Base-by-base conservation (phyloP, 2,329 filamentous ascomycete species). In the Xylaria arbuscula region DNA sequence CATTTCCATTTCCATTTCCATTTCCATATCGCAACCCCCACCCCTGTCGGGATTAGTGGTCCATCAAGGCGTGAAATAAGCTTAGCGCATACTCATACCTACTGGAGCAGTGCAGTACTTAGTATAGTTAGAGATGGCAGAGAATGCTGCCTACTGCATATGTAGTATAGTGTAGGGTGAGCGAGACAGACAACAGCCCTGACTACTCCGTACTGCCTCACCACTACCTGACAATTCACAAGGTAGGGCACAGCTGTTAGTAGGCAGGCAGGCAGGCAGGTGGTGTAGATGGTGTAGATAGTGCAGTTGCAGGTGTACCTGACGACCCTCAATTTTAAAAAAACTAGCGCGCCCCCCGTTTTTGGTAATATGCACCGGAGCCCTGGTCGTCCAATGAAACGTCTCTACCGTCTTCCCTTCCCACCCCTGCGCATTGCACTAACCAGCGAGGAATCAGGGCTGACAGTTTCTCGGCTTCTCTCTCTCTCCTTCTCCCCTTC, bases 321-420 rank as follows among this genome's bases (percentile, higher is more conserved):
- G 53, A 74, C 70, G 71, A 68, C 73, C 77, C 77, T 82, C 79
- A 81, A 28, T 28, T 28, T 80, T 79, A 47, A 79, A 81, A 81
- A 78, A 78, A 55, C 79, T 82, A 81, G 80, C 80, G 80, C 77
- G 28, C 78, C 65, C 65, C 65, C 32, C 51, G 76, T 78, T 72
- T 73, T 66, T 75, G 70, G 78, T 76, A 81, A 80, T 81, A 77
- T 79, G 74, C 78, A 78, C 72, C 72, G 74, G 48, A 34, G 67
- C 64, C 71, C 70, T 70, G 66, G 73, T 74, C 64, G 70, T 68
- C 75, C 75, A 76, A 77, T 75, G 64, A 73, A 36, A 69, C 67
- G 38, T 64, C 69, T 65, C 69, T 69, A 62, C 73, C 68, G 69
- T 64, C 70, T 69, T 69, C 69, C 70, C 70, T 69, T 70, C 72